Conservation (phyloP, 1,284 basidiomycete genomes). For the Flammula alnicola region DNA sequence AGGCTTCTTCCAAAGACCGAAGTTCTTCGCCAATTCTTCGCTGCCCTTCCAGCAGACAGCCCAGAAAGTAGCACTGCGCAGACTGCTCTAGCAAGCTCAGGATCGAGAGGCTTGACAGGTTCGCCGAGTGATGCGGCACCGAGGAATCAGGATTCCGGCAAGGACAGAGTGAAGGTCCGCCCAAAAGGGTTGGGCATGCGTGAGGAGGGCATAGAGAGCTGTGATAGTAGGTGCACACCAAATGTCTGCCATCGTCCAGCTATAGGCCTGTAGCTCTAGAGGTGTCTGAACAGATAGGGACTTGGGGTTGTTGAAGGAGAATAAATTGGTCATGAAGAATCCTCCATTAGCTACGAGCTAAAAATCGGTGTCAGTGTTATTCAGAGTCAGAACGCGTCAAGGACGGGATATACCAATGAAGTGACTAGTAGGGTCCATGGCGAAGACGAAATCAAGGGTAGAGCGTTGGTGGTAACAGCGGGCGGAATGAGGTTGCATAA, state of each 20-base stretch:
- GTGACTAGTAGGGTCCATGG: conserved; percentile 74
- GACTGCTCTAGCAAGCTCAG: conserved; percentile 66
- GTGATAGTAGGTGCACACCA: conserved; percentile 77
- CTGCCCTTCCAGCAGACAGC: conserved; percentile 60
- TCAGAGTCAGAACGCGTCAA: background rate
- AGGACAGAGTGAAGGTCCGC: conserved; percentile 57
- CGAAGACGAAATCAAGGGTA: conserved; percentile 54
- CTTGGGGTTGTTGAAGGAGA: conserved; percentile 72
- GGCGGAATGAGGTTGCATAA: conserved; percentile 74
- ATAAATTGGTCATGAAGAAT: conserved; percentile 71
- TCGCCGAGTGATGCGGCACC: conserved; percentile 34
- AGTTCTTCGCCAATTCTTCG: too few relatives aligned
- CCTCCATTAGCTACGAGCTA: conserved; percentile 74
- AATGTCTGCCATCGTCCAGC: conserved; percentile 75
- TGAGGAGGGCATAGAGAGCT: conserved; percentile 72
- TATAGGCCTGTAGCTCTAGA: conserved; percentile 68
- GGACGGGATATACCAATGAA: conserved; percentile 60
- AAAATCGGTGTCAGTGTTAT: conserved; percentile 9
- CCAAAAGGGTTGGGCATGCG: conserved; percentile 81
- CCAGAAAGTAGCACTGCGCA: conserved; percentile 64
- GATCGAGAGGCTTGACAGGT: conserved; percentile 52
- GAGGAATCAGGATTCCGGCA: conserved; percentile 38
- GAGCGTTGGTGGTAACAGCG: conserved; percentile 55
- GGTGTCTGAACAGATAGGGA: conserved; percentile 67
- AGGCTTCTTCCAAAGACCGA: conserved; percentile 43